A percentile compares a stretch with the other conserved stretches of the same genome.
Evolutionary conservation across 2,329 filamentous ascomycete species (phyloP).

Genomic region (Apiospora saccharicola): DNA sequence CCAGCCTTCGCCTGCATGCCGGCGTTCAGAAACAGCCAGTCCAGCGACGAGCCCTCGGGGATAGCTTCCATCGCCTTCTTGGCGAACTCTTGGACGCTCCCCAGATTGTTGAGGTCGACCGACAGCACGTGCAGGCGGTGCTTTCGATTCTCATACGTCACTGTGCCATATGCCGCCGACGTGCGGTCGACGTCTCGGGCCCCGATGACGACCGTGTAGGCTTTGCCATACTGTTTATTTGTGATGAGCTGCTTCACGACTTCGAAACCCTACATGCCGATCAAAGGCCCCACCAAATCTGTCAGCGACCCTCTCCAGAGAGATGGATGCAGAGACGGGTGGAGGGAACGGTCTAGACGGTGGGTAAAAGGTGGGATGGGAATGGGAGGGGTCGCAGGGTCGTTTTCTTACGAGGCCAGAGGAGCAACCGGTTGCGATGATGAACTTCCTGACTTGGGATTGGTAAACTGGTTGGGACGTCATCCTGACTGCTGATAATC

Average conservation of each 20-base stretch:
- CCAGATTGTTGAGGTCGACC: slow-evolving; percentile 55
- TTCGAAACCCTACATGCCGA: slow-evolving; percentile 9
- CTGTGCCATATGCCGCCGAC: slow-evolving; percentile 49
- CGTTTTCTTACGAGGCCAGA: slow-evolving; percentile 9
- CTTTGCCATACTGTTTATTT: slow-evolving; percentile 29
- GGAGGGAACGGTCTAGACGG: not conserved
- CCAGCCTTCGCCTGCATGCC: slow-evolving; percentile 48
- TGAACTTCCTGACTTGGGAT: not conserved
- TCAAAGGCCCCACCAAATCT: not conserved
- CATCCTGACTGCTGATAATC: not conserved
- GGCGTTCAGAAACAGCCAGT: slow-evolving; percentile 60
- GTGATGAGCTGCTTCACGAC: slow-evolving; percentile 5
- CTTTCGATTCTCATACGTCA: slow-evolving; percentile 50
- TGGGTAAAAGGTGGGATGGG: not conserved
- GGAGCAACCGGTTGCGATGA: not conserved
- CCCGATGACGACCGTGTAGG: slow-evolving; percentile 58
- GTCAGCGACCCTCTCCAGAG: not conserved
- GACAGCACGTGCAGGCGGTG: slow-evolving; percentile 55
- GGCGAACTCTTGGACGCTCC: slow-evolving; percentile 55
- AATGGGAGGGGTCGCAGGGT: not conserved
- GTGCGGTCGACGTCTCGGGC: slow-evolving; percentile 53
- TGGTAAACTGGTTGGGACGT: not conserved
- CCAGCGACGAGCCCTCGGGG: slow-evolving; percentile 32
- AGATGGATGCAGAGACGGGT: not conserved
- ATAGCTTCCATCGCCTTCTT: slow-evolving; percentile 51